Evolutionary conservation across 176 grass and related monocot genomes (phyloP).

Genomic region (Panicum miliaceum): DNA sequence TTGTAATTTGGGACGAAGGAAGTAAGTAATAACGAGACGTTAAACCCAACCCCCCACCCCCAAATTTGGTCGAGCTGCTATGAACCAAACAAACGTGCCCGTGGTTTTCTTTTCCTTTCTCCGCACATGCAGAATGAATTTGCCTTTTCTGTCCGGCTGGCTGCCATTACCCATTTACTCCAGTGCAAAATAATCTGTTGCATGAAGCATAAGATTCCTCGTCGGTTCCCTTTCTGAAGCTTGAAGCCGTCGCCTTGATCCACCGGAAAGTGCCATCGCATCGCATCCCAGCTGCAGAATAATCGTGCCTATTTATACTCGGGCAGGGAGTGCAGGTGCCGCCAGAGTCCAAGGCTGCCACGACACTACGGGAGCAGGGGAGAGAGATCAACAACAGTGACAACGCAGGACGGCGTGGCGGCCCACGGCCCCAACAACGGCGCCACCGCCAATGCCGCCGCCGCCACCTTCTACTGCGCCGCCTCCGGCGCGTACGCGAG

Average conservation of each 20-base stretch:
- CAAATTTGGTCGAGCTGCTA: too few species aligned
- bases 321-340: neutral
- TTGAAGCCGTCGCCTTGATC: slow-evolving; percentile 13
- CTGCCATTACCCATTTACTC: neutral
- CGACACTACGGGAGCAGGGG: neutral
- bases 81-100: too few species aligned
- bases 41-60: too few species aligned
- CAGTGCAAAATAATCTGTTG: neutral
- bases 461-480: slow-evolving; percentile 58
- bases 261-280: neutral
- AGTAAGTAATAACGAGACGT: too few species aligned
- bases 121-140: too few species aligned
- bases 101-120: too few species aligned
- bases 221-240: neutral
- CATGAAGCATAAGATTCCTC: neutral
- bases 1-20: too few species aligned
- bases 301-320: neutral
- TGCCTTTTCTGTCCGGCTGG: too few species aligned
- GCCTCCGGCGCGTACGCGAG: slow-evolving; percentile 65
- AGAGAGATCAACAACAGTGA: neutral
- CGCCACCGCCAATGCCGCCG: neutral
- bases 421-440: neutral
- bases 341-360: neutral
- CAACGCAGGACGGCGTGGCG: slow-evolving; percentile 41
- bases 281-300: neutral